These are phyloP conservation scores for Aureobasidium sp. DNA, from an alignment of 2,329 filamentous ascomycete genomes.

Conservation along the genomic window DNA sequence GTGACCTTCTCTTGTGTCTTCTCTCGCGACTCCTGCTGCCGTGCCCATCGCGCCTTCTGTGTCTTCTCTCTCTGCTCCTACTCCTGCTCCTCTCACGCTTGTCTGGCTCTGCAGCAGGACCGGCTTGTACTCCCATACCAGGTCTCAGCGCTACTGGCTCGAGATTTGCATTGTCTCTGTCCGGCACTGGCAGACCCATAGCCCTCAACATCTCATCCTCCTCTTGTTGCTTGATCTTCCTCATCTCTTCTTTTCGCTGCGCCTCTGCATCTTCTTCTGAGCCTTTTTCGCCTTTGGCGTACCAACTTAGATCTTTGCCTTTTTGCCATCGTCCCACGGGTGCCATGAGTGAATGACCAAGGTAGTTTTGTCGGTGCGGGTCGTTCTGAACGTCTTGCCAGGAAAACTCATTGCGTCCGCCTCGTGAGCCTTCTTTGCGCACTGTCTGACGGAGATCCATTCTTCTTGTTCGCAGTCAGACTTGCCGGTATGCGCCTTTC, in stretches of 20 bases:
- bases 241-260: slow-evolving; percentile 63
- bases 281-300: slow-evolving; percentile 48
- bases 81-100: slow-evolving; percentile 30
- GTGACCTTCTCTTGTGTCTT: slow-evolving; percentile 16
- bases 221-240: slow-evolving; percentile 76
- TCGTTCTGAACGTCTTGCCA: slow-evolving; percentile 92
- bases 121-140: slow-evolving; percentile 23
- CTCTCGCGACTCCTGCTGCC: slow-evolving; percentile 15
- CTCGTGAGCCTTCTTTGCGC: slow-evolving; percentile 81
- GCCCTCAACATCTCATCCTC: slow-evolving; percentile 83
- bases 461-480: background rate
- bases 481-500: too few relatives aligned
- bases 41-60: slow-evolving; percentile 11
- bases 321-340: slow-evolving; percentile 87
- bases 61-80: slow-evolving; percentile 15
- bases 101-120: slow-evolving; percentile 9
- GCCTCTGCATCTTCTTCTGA: slow-evolving; percentile 45
- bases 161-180: slow-evolving; percentile 40
- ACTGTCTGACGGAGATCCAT: slow-evolving; percentile 95
- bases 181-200: slow-evolving; percentile 63
- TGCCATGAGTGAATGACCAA: slow-evolving; percentile 86
- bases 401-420: slow-evolving; percentile 84
- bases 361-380: slow-evolving; percentile 78
- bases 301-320: slow-evolving; percentile 61
- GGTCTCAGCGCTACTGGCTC: slow-evolving; percentile 25